Evolutionary conservation across 2,329 filamentous ascomycete species (phyloP), one percentile per base, ranked within the genome.

Genomic region (Emmonsia crescens): DNA sequence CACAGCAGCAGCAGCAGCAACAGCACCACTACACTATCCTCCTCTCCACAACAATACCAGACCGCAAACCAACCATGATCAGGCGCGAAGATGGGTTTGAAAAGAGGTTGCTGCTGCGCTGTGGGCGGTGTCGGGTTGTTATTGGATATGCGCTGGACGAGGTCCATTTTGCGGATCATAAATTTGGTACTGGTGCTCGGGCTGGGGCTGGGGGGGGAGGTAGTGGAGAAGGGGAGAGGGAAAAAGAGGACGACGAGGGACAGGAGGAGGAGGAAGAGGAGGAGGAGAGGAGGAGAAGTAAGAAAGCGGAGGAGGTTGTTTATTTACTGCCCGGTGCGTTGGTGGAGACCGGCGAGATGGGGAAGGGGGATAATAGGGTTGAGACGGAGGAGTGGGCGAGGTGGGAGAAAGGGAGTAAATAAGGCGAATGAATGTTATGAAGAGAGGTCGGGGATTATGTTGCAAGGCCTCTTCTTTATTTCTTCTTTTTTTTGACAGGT

Each of bases 21-120:
- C 62, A 42, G 33, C 67, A 67, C 49, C 74, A 74, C 61, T 75
- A 78, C 68, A 81, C 81, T 63, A 82, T 82, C 10, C 74, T 83
- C 0, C 76, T 85, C 1, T 76, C 82, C 0, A 78, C 76, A 2
- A 78, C 81, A 0, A 68, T 74, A 1, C 73, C 75, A 0, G 82
- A 84, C 62, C 71, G 75, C 0, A 79, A 78, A 46, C 71, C 80
- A 5, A 77, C 79, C 12, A 73, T 87, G 0, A 75, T 87, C 6
- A 75, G 80, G 1, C 76, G 81, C 12, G 79, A 81, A 64, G 83
- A 87, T 62, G 87, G 86, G 5, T 88, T 88, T 64, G 87, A 89
- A 75, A 88, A 87, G 76, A 74, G 87, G 21, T 76, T 81, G 61
- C 66, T 84, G 4, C 76, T 83, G 65, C 76, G 81, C 27, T 89